Evolutionary conservation across 371 early-diverging fungal genomes (phyloP).

Genomic region (Entomophthora muscae): DNA sequence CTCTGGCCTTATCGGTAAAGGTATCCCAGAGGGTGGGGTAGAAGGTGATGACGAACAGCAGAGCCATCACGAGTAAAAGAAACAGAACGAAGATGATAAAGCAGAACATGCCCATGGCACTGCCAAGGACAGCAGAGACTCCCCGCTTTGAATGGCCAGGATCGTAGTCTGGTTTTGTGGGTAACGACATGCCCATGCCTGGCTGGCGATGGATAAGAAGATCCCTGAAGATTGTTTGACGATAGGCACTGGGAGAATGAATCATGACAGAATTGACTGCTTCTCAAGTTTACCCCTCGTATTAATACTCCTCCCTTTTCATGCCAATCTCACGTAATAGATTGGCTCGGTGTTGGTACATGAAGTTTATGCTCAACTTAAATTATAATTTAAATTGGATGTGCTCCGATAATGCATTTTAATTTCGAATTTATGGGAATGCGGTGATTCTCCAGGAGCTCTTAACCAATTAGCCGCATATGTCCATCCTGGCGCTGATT

Average conservation of each 20-base stretch:
- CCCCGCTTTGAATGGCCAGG: background rate
- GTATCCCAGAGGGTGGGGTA: background rate
- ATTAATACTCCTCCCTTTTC: too few species aligned
- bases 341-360: too few species aligned
- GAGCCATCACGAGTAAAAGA: background rate
- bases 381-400: too few species aligned
- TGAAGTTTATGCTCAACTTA: too few species aligned
- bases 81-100: background rate
- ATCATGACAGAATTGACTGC: too few species aligned
- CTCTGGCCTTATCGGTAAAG: background rate
- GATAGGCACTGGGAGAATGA: background rate
- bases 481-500: too few species aligned
- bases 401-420: too few species aligned
- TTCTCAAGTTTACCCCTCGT: too few species aligned
- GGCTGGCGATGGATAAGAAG: background rate
- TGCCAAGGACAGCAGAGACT: background rate
- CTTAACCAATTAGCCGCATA: too few species aligned
- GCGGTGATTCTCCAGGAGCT: too few species aligned
- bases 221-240: background rate
- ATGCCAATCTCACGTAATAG: too few species aligned
- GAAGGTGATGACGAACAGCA: background rate
- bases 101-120: background rate
- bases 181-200: background rate
- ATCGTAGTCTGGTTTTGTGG: background rate
- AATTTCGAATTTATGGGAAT: too few species aligned